These are phyloP conservation scores for Hura crepitans DNA, from an alignment of 441 rosid genomes.

Conservation along the genomic window DNA sequence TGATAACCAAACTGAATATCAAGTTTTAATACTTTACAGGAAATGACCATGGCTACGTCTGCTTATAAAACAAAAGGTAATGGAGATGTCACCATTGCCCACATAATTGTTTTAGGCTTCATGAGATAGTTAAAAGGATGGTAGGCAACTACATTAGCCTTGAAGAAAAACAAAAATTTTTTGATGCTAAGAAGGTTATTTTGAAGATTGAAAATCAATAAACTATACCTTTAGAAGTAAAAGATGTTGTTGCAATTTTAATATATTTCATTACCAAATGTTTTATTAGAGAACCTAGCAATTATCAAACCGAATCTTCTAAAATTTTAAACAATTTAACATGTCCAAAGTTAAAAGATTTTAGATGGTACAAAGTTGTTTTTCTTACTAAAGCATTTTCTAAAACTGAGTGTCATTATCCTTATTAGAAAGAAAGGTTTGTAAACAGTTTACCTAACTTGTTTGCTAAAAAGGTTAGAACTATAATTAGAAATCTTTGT, in stretches of 20 bases:
- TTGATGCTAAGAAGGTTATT: too few species aligned
- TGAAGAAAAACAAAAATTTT: not conserved
- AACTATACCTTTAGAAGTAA: too few species aligned
- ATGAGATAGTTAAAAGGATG: not conserved
- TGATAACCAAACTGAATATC: too few species aligned
- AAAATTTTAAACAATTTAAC: not conserved
- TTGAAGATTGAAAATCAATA: too few species aligned
- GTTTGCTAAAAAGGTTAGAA: not conserved
- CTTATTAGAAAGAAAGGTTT: constrained; percentile 2
- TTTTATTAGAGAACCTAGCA: not conserved
- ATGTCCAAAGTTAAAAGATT: not conserved
- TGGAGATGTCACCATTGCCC: not conserved
- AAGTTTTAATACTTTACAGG: too few species aligned
- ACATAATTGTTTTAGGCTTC: not conserved
- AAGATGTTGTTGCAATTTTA: too few species aligned
- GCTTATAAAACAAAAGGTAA: not conserved
- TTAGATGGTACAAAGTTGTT: not conserved
- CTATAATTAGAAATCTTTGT: not conserved
- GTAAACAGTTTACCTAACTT: not conserved
- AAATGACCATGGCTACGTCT: not conserved
- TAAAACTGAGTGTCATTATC: not conserved
- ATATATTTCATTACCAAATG: not conserved
- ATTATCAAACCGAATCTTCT: not conserved
- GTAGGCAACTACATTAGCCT: not conserved
- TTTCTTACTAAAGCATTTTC: not conserved